phyloP scores from a whole-genome alignment of 1,284 basidiomycete species.

The Cerioporus squamosus region DNA sequence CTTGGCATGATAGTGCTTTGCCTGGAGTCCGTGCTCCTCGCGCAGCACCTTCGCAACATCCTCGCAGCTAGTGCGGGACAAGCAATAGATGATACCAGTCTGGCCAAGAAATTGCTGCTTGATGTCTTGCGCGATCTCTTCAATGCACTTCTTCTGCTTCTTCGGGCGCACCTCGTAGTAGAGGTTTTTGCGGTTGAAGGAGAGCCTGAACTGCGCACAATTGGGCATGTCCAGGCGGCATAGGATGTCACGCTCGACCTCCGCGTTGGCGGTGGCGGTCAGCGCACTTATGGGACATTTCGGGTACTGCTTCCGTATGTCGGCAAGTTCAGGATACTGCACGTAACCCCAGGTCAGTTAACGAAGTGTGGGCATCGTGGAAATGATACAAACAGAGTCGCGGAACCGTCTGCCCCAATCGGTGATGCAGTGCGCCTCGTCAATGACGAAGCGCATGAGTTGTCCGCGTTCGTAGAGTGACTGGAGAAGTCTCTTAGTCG shows the following conservation, averaged over 20 bases:
- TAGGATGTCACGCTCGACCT: slow-evolving; percentile 83
- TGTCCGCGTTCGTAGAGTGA: slow-evolving; percentile 58
- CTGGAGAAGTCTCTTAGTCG: slow-evolving; percentile 56
- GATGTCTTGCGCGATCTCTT: slow-evolving; percentile 80
- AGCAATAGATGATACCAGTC: slow-evolving; percentile 90
- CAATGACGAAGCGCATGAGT: slow-evolving; percentile 91
- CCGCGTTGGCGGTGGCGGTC: slow-evolving; percentile 89
- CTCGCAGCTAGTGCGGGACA: slow-evolving; percentile 78
- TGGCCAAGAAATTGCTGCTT: slow-evolving; percentile 55
- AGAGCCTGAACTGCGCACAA: slow-evolving; percentile 73
- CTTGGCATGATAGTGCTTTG: slow-evolving; percentile 88
- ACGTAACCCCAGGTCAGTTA: slow-evolving; percentile 18
- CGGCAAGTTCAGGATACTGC: slow-evolving; percentile 72
- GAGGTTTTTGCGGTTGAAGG: slow-evolving; percentile 94
- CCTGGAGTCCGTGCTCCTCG: slow-evolving; percentile 60
- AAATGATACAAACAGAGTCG: slow-evolving; percentile 56
- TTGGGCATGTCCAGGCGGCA: slow-evolving; percentile 65
- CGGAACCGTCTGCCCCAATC: slow-evolving; percentile 89
- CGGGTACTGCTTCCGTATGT: slow-evolving; percentile 76
- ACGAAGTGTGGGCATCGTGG: not conserved
- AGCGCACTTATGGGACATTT: slow-evolving; percentile 92
- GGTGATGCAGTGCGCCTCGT: slow-evolving; percentile 94
- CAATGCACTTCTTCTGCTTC: slow-evolving; percentile 46
- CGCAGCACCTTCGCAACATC: slow-evolving; percentile 73
- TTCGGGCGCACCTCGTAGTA: slow-evolving; percentile 81